These are phyloP conservation scores for Ganoderma resinaceum DNA, from an alignment of 1,284 basidiomycete genomes.

Conservation along the genomic window DNA sequence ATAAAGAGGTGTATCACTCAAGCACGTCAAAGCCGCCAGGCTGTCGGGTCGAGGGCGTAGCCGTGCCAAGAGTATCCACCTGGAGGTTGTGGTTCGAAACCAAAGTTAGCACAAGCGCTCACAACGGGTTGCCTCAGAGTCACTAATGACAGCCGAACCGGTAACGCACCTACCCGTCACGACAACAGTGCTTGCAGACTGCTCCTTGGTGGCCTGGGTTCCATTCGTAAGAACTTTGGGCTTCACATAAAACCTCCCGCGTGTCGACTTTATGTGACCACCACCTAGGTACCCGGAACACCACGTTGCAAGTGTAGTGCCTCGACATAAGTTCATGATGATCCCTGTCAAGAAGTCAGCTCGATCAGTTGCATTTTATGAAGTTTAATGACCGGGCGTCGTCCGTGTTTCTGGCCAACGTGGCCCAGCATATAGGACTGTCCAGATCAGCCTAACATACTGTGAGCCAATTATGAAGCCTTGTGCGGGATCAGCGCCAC, in stretches of 20 bases:
- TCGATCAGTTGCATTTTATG: neutral
- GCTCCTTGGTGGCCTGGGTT: neutral
- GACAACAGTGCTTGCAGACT: neutral
- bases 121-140: neutral
- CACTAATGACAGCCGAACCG: neutral
- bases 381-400: neutral
- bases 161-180: neutral
- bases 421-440: neutral
- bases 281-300: neutral
- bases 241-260: neutral
- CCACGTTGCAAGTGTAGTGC: neutral
- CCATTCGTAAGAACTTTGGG: slow-evolving; percentile 2
- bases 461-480: too few relatives aligned
- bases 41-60: neutral
- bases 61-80: neutral
- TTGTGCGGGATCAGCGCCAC: too few relatives aligned
- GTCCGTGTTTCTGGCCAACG: neutral
- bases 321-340: neutral
- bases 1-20: neutral
- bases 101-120: slow-evolving; percentile 4
- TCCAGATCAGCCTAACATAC: too few relatives aligned
- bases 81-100: slow-evolving; percentile 4
- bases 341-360: neutral
- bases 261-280: neutral
- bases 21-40: neutral